A percentile compares a stretch with the other conserved stretches of the same genome.
Conservation (phyloP, 306 rosid species). For the Glycine latifolia region DNA sequence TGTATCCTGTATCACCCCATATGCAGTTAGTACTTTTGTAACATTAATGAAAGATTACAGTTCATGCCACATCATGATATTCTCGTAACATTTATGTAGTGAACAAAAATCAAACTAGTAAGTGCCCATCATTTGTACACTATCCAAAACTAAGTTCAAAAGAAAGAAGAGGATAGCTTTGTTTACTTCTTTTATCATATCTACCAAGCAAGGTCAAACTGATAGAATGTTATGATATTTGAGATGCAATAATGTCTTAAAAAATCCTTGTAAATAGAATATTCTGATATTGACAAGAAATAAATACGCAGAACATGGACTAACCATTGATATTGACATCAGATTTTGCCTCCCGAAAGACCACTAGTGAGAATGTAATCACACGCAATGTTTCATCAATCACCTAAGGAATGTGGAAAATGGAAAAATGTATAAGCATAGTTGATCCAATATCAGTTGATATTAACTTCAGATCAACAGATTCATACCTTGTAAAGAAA, state of each 20-base stretch:
- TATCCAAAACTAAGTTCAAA: constrained; percentile 3
- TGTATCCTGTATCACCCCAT: constrained; percentile 63
- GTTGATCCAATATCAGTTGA: not conserved
- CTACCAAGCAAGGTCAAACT: not conserved
- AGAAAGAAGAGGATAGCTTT: not conserved
- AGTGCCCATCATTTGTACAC: not conserved
- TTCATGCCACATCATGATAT: not conserved
- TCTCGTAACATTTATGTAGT: not conserved
- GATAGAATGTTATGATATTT: not conserved
- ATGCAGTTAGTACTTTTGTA: constrained; percentile 5
- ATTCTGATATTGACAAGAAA: constrained; percentile 23
- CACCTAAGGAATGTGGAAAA: constrained; percentile 54
- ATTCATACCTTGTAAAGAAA: constrained; percentile 73
- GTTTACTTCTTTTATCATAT: constrained; percentile 12
- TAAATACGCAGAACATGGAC: constrained; percentile 34
- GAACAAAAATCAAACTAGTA: constrained; percentile 2
- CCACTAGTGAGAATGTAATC: constrained; percentile 76
- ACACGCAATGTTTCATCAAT: constrained; percentile 89
- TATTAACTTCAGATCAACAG: not conserved
- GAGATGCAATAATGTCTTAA: too few species aligned
- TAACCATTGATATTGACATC: constrained; percentile 75
- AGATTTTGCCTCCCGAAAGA: constrained; percentile 80
- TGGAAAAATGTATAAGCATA: not conserved
- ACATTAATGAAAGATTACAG: constrained; percentile 5
- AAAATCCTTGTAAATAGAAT: too few species aligned